phyloP scores from a whole-genome alignment of 2,329 filamentous ascomycete genomes.

The Fusarium sp. region DNA sequence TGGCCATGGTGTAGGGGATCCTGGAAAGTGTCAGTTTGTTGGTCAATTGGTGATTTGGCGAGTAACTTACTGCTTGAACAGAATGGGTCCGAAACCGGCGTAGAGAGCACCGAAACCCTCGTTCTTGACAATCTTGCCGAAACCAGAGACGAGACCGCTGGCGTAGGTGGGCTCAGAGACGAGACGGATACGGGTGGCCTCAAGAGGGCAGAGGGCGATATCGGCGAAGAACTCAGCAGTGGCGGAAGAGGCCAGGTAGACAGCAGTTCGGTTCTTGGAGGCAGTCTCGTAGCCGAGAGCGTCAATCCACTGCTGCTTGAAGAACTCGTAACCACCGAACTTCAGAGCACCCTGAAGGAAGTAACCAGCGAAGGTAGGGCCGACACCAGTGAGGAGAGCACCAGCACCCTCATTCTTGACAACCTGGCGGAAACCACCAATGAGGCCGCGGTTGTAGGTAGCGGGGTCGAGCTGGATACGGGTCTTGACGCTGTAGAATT shows the following conservation, averaged over 20 bases:
- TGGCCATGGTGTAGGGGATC: conserved; percentile 94
- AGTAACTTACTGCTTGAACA: conserved; percentile 66
- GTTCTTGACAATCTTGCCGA: conserved; percentile 83
- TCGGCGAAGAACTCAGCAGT: conserved; percentile 76
- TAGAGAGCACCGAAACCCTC: conserved; percentile 91
- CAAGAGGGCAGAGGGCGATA: conserved; percentile 88
- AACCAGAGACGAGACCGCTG: conserved; percentile 80
- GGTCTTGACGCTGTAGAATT: conserved; percentile 82
- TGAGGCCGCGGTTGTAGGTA: conserved; percentile 89
- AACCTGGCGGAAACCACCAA: conserved; percentile 89
- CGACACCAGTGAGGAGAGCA: conserved; percentile 86
- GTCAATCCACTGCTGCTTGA: conserved; percentile 93
- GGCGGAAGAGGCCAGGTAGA: conserved; percentile 80
- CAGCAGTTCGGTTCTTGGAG: conserved; percentile 80
- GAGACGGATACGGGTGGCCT: conserved; percentile 93
- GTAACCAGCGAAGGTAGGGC: conserved; percentile 89
- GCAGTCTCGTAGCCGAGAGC: conserved; percentile 81
- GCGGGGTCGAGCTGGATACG: conserved; percentile 91
- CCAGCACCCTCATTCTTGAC: conserved; percentile 85
- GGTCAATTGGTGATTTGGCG: neutral
- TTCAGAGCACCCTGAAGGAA: conserved; percentile 95
- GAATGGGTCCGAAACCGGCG: conserved; percentile 88
- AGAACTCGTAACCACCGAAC: conserved; percentile 95
- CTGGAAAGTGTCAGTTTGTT: conserved; percentile 56
- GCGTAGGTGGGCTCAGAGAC: conserved; percentile 90